Evolutionary conservation across 495 filamentous ascomycete genomes (phyloP), one percentile per base, ranked within the genome.

Genomic region (Acidiella bohemica): DNA sequence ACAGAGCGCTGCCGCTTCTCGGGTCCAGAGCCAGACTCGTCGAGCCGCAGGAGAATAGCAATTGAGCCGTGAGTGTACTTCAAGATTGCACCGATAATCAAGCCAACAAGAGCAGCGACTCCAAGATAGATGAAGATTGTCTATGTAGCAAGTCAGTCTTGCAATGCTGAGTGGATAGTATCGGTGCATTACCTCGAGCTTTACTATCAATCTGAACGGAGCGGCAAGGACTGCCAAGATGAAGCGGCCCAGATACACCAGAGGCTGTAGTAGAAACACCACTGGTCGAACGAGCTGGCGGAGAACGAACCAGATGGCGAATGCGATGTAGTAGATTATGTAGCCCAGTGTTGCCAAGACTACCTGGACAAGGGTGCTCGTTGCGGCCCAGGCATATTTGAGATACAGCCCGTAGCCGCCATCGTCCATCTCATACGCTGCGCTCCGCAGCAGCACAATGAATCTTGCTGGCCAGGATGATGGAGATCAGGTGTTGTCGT

Each of bases 91-190:
- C 70, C 77, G 13, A 69, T 59, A 13, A 67, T 27, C 13, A 70
- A 47, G 1, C 78, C 80, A 42, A 77, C 63, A 16, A 80, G 40
- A 10, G 64, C 58, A 13, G 78, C 77, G 36, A 70, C 61, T 30
- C 70, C 72, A 19, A 82, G 55, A 59, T 72, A 81, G 51, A 73
- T 73, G 50, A 79, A 76, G 17, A 81, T 53, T 33, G 73, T 71
- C 77, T 80, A 41, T 19, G 37, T 39, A 9, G 2, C 20, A 39
- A 28, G 32, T 51, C 41, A 50, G 47, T 43, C 34, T 51, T 33
- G 32, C 42, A 51, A 41, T 19, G 46, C 30, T 32, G 38, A 11
- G 12, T 0, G 20, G 14, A 5, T 22, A 7, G 33, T 22, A 20
- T 10, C 8, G 8, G 16, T 12, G 9, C 37, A 60, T 51, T 68